Base-by-base conservation (phyloP, 345 rosid species). In the Euclidium syriacum region DNA sequence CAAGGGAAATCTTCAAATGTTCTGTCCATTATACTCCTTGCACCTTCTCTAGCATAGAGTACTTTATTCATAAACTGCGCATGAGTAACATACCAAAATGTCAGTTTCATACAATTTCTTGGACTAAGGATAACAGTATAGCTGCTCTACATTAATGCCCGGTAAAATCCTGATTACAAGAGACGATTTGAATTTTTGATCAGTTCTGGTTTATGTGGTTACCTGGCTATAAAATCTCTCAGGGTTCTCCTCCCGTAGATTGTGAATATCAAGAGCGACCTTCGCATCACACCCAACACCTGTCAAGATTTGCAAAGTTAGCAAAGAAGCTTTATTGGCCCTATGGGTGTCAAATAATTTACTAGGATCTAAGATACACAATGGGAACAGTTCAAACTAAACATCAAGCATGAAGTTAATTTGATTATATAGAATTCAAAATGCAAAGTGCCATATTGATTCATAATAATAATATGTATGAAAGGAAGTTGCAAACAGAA, bases 211-310 rank as follows among this genome's bases (percentile, higher is more conserved):
- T 25, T 55, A 43, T 51, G 60, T 50, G 9, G 68, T 53, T 55
- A 85, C 91, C 91, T 87, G 96, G 67, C 79, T 87, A 64, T 84
- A 84, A 58, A 85, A 91, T 70, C 80, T 84, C 54, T 91, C 96
- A 14, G 89, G 96, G 70, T 87, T 85, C 75, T 85, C 94, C 76
- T 87, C 94, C 39, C 94, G 82, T 58, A 84, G 71, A 64, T 82
- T 81, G 78, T 87, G 96, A 67, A 87, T 87, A 61, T 91, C 96
- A 68, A 85, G 73, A 50, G 96, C 96, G 22, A 91, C 91, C 85
- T 85, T 87, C 4, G 98, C 98, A 77, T 91, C 98, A 76, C 91
- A 91, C 5, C 96, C 98, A 53, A 85, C 68, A 52, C 96, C 98
- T 87, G 76, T 46, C 23, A 44, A 71, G 33, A 57, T 50, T 23